Evolutionary conservation across 2,329 filamentous ascomycete genomes (phyloP).

Genomic region (Aspergillus tamarii): DNA sequence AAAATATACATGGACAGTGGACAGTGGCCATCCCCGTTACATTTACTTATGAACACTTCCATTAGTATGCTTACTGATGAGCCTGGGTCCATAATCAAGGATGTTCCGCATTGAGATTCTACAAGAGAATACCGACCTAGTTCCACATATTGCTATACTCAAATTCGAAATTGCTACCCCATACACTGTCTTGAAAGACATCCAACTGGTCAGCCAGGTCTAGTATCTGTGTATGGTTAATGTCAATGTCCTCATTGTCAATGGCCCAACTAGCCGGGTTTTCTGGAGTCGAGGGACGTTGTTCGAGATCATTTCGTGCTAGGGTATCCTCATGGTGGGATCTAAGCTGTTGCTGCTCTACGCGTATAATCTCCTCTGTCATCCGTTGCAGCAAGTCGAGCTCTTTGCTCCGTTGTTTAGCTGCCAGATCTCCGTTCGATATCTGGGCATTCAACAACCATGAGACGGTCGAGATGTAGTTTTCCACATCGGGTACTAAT

Average conservation of each 20-base stretch:
- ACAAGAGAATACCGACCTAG: background rate
- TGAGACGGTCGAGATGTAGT: background rate
- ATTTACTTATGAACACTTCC: no score
- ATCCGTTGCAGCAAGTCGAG: conserved; percentile 7
- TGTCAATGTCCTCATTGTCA: background rate
- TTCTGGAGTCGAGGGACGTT: background rate
- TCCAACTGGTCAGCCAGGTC: conserved; percentile 2
- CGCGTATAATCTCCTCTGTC: background rate
- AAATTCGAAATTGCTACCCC: conserved; percentile 3
- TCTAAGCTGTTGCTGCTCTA: background rate
- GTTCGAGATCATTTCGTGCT: background rate
- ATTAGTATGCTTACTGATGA: no score
- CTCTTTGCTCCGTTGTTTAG: background rate
- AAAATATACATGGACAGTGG: no score
- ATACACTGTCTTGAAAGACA: background rate
- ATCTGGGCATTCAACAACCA: conserved; percentile 1
- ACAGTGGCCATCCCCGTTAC: no score
- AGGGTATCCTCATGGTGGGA: background rate
- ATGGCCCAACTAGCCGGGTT: background rate
- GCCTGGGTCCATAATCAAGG: no score
- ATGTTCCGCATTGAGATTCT: no score
- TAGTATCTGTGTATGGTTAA: conserved; percentile 3
- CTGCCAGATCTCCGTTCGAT: background rate
- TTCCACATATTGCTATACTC: conserved; percentile 9
- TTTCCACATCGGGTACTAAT: conserved; percentile 2